Conservation (phyloP, 2,329 filamentous ascomycete genomes). For the Hirsutella minnesotensis region DNA sequence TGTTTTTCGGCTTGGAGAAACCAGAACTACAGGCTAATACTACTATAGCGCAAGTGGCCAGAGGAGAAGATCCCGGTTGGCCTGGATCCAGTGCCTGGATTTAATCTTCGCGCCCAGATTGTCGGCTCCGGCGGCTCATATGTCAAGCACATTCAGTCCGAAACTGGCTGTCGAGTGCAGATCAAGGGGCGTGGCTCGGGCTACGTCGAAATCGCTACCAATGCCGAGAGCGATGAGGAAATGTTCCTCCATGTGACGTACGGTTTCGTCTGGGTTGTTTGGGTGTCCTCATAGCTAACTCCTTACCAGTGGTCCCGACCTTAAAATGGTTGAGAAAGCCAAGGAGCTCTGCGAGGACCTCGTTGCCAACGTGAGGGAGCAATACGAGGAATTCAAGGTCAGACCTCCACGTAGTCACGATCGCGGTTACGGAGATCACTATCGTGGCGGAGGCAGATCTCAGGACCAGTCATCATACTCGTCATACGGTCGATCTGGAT, state of each 20-base stretch:
- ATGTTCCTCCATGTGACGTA: constrained; percentile 97
- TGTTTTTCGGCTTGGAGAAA: too few relatives aligned
- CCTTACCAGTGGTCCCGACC: constrained; percentile 62
- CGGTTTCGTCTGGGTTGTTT: constrained; percentile 20
- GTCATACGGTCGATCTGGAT: constrained; percentile 16
- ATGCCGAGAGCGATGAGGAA: constrained; percentile 80
- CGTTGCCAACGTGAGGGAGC: constrained; percentile 71
- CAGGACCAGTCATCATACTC: constrained; percentile 15
- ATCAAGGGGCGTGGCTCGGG: constrained; percentile 96
- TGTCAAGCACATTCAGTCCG: constrained; percentile 95
- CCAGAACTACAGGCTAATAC: background rate
- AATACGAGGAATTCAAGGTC: constrained; percentile 86
- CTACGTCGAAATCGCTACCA: constrained; percentile 82
- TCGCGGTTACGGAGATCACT: constrained; percentile 19
- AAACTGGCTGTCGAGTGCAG: constrained; percentile 90
- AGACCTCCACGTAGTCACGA: constrained; percentile 58
- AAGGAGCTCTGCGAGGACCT: constrained; percentile 85
- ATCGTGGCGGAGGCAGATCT: constrained; percentile 12
- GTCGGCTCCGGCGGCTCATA: constrained; percentile 90
- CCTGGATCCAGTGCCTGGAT: constrained; percentile 83
- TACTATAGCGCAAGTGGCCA: constrained; percentile 86
- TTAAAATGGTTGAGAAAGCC: constrained; percentile 72
- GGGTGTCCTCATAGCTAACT: background rate
- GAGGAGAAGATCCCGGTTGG: constrained; percentile 89
- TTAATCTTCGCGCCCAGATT: constrained; percentile 92